Evolutionary conservation across 2,329 filamentous ascomycete species (phyloP).

Genomic region (Apiospora hydei): DNA sequence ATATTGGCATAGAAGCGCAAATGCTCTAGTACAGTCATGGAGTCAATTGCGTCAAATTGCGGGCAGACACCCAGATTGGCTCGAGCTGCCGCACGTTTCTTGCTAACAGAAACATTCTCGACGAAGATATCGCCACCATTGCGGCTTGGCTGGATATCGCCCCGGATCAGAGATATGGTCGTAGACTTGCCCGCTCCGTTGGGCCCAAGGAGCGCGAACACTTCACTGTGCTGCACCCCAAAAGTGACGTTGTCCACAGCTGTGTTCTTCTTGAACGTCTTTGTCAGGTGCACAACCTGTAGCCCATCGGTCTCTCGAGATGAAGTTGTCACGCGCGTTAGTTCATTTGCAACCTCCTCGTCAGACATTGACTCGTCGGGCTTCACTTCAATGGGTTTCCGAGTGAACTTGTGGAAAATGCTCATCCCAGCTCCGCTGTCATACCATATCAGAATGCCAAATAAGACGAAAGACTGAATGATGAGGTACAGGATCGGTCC

Average conservation of each 20-base stretch:
- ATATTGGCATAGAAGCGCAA: conserved; percentile 87
- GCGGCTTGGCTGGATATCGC: conserved; percentile 78
- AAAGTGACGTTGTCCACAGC: conserved; percentile 92
- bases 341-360: conserved; percentile 70
- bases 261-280: conserved; percentile 76
- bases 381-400: conserved; percentile 36
- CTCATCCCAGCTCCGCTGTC: conserved; percentile 75
- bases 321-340: conserved; percentile 65
- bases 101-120: conserved; percentile 78
- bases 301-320: conserved; percentile 66
- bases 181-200: conserved; percentile 94
- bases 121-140: conserved; percentile 82
- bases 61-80: conserved; percentile 89
- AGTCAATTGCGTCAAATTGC: conserved; percentile 86
- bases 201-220: conserved; percentile 88
- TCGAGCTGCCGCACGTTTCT: conserved; percentile 74
- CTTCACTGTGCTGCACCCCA: conserved; percentile 78
- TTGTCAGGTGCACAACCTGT: conserved; percentile 80
- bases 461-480: conserved; percentile 74
- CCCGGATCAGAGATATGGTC: conserved; percentile 86
- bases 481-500: conserved; percentile 85
- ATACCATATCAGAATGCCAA: conserved; percentile 77
- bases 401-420: conserved; percentile 47
- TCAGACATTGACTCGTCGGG: conserved; percentile 50
- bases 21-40: conserved; percentile 89